Percentiles rank a stretch among this genome's conserved stretches.
These are phyloP conservation scores for Schwanniomyces yamadae DNA, from an alignment of 805 yeast genomes.

Conservation along the genomic window DNA sequence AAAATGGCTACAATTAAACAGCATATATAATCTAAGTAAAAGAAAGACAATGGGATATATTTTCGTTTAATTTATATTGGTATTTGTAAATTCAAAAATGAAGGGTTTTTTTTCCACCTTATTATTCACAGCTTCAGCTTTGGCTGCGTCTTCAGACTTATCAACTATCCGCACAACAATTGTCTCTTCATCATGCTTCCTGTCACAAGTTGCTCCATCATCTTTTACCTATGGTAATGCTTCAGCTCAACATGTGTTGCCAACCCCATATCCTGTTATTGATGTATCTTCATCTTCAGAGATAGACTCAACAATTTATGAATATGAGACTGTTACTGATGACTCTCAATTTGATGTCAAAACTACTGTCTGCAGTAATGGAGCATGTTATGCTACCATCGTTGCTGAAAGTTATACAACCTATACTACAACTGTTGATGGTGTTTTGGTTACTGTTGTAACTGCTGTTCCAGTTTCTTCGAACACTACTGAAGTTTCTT, in stretches of 20 bases:
- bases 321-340: constrained; percentile 24
- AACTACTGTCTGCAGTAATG: constrained; percentile 32
- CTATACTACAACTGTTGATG: constrained; percentile 37
- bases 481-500: not conserved
- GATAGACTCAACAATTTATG: constrained; percentile 17
- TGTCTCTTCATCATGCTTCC: constrained; percentile 13
- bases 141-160: constrained; percentile 19
- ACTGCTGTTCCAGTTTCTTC: constrained; percentile 26
- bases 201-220: constrained; percentile 17
- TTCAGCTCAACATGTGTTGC: constrained; percentile 8
- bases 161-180: constrained; percentile 22
- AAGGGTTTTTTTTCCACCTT: constrained; percentile 5
- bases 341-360: constrained; percentile 16
- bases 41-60: no score
- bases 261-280: constrained; percentile 7
- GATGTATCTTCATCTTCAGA: constrained; percentile 8
- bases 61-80: not conserved
- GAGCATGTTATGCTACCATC: constrained; percentile 35
- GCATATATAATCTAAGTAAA: constrained; percentile 1
- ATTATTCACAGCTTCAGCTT: constrained; percentile 15
- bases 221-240: constrained; percentile 19
- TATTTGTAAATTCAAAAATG: constrained; percentile 4
- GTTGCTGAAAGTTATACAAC: constrained; percentile 30
- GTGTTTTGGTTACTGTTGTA: constrained; percentile 38
- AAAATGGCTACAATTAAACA: not conserved